These are phyloP conservation scores for Trichomonascus vanleenenianus DNA, from an alignment of 805 yeast genomes.

Conservation along the genomic window DNA sequence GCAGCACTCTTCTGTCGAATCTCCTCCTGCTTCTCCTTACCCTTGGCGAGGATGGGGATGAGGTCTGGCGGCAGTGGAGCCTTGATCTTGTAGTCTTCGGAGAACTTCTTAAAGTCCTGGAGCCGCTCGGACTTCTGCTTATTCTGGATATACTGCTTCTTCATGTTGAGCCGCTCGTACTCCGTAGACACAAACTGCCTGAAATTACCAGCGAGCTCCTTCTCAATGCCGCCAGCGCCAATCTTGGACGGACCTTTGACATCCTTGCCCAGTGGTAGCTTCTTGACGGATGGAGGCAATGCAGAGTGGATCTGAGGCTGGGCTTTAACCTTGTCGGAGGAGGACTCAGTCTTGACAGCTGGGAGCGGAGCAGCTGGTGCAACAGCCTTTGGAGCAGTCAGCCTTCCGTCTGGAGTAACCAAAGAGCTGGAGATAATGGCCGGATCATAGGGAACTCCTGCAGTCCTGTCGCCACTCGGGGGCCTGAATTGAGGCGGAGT, in stretches of 20 bases:
- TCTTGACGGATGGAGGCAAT: neutral
- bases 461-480: constrained; percentile 16
- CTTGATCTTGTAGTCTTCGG: constrained; percentile 66
- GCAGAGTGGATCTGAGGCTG: neutral
- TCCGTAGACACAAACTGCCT: constrained; percentile 27
- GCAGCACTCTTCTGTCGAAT: constrained; percentile 30
- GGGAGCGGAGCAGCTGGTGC: neutral
- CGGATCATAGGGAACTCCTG: constrained; percentile 45
- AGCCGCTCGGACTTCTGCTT: constrained; percentile 27
- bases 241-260: constrained; percentile 1
- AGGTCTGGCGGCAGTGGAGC: constrained; percentile 52
- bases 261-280: neutral
- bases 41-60: constrained; percentile 63
- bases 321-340: too few relatives aligned
- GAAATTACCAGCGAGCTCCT: constrained; percentile 26
- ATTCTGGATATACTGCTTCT: constrained; percentile 22
- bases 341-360: neutral
- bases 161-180: constrained; percentile 23
- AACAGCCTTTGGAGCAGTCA: constrained; percentile 2
- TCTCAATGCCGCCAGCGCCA: constrained; percentile 15
- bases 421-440: constrained; percentile 44
- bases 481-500: constrained; percentile 23
- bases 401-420: constrained; percentile 14
- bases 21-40: constrained; percentile 56
- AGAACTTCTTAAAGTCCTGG: constrained; percentile 57